A percentile compares a stretch with the other conserved stretches of the same genome.
phyloP scores from a whole-genome alignment of 441 rosid species.

The Melastoma candidum region DNA sequence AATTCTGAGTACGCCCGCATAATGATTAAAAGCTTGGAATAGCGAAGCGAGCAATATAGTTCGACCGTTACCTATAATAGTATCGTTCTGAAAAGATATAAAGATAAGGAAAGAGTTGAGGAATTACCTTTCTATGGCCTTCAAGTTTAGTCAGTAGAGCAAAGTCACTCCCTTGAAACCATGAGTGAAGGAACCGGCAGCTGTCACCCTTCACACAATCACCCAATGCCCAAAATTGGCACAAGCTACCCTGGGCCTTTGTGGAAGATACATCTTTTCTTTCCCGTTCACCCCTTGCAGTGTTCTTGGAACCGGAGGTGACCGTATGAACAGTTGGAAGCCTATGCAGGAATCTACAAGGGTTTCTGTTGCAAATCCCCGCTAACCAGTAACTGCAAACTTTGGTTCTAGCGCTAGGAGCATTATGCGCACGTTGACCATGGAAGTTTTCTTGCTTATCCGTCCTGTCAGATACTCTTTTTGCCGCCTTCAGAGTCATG shows the following conservation, averaged over 20 bases:
- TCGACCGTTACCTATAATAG: too few relatives aligned
- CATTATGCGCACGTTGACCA: too few relatives aligned
- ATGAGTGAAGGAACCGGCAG: constrained; percentile 39
- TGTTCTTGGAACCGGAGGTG: neutral
- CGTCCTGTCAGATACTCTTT: too few relatives aligned
- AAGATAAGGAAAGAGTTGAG: neutral
- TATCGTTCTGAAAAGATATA: neutral
- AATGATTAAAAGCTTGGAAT: too few relatives aligned
- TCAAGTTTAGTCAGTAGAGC: constrained; percentile 33
- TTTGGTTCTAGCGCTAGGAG: neutral
- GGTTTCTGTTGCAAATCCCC: constrained; percentile 16
- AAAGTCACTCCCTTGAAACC: constrained; percentile 36
- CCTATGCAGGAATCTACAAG: constrained; percentile 10
- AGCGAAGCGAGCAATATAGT: too few relatives aligned
- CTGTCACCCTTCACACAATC: constrained; percentile 38
- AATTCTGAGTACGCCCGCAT: neutral
- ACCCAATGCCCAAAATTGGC: constrained; percentile 36
- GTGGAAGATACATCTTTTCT: constrained; percentile 6
- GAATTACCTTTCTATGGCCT: constrained; percentile 41
- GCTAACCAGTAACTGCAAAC: constrained; percentile 1
- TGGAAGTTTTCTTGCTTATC: too few relatives aligned
- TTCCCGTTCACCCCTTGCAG: neutral
- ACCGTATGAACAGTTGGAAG: neutral
- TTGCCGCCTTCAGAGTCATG: too few relatives aligned
- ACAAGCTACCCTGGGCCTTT: constrained; percentile 11